phyloP scores from a whole-genome alignment of 148 eudicot genomes.

The Rhododendron ovatum region DNA sequence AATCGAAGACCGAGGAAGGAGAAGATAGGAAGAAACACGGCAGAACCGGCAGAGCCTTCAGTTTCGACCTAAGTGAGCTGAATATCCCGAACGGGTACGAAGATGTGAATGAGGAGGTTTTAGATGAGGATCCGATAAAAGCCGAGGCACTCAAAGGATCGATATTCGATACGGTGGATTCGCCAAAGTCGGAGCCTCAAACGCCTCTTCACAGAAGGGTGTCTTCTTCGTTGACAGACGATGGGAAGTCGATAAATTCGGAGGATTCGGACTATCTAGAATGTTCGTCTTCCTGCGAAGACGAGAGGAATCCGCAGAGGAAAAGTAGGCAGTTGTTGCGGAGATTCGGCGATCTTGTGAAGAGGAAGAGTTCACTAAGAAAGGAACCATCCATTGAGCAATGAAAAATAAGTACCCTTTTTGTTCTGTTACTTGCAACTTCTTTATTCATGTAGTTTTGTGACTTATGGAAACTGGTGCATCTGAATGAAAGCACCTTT shows the following conservation, averaged over 20 bases:
- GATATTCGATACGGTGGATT: slow-evolving; percentile 50
- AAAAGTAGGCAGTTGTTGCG: slow-evolving; percentile 46
- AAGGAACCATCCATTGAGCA: neutral
- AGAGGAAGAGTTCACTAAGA: slow-evolving; percentile 21
- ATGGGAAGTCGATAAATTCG: slow-evolving; percentile 21
- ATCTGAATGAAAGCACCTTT: neutral
- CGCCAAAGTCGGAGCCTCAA: slow-evolving; percentile 29
- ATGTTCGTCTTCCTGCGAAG: slow-evolving; percentile 33
- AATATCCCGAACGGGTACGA: slow-evolving; percentile 9
- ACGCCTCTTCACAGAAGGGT: slow-evolving; percentile 23
- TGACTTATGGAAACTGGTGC: neutral
- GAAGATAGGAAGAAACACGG: slow-evolving; percentile 15
- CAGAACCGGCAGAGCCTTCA: slow-evolving; percentile 20
- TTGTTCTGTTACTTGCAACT: neutral
- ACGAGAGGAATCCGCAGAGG: slow-evolving; percentile 33
- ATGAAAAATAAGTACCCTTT: too few relatives aligned
- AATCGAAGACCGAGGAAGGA: slow-evolving; percentile 24
- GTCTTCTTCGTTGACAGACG: slow-evolving; percentile 28
- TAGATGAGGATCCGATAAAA: slow-evolving; percentile 40
- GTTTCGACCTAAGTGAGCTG: slow-evolving; percentile 44
- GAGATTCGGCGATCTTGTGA: slow-evolving; percentile 55
- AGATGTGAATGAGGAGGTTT: slow-evolving; percentile 15
- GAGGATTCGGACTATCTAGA: slow-evolving; percentile 42
- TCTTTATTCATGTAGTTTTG: neutral
- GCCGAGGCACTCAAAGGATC: slow-evolving; percentile 68